These are phyloP conservation scores for Leccinum fallax DNA, from an alignment of 1,284 basidiomycete genomes.

Conservation along the genomic window DNA sequence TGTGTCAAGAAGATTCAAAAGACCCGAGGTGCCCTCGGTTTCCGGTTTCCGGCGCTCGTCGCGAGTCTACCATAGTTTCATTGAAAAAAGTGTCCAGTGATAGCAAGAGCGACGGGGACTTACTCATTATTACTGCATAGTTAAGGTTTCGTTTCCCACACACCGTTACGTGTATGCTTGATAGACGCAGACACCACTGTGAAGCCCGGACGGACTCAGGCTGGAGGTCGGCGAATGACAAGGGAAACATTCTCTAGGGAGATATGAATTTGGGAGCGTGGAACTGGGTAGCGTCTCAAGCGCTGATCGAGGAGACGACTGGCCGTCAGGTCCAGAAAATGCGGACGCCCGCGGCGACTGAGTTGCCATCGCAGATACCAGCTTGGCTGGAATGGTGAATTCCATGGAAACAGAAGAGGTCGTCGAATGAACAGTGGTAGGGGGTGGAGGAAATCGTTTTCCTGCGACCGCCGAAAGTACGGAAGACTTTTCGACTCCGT, in stretches of 20 bases:
- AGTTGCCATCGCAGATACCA: conserved; percentile 29
- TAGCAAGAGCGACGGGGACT: background rate
- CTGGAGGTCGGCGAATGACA: conserved; percentile 7
- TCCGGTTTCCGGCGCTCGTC: background rate
- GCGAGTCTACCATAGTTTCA: conserved; percentile 1
- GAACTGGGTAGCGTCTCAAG: conserved; percentile 19
- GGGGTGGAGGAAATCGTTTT: conserved; percentile 4
- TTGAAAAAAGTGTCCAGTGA: background rate
- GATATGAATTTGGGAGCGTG: conserved; percentile 13
- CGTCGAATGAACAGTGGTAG: conserved; percentile 13
- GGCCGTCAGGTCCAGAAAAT: background rate
- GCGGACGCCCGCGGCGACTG: conserved; percentile 16
- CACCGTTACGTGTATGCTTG: conserved; percentile 30
- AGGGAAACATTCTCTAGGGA: conserved; percentile 1
- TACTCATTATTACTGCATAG: conserved; percentile 7
- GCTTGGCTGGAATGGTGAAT: conserved; percentile 33
- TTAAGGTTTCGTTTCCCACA: conserved; percentile 29
- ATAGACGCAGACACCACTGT: conserved; percentile 18
- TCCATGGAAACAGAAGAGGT: conserved; percentile 25
- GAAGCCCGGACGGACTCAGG: conserved; percentile 10
- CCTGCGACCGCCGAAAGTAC: conserved; percentile 12
- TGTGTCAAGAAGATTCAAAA: background rate
- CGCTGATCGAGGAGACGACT: conserved; percentile 16
- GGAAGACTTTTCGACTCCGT: conserved; percentile 2
- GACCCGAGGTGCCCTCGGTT: no score